Conservation (phyloP, 192 early-diverging fungal genomes). For the Podila epigama region DNA sequence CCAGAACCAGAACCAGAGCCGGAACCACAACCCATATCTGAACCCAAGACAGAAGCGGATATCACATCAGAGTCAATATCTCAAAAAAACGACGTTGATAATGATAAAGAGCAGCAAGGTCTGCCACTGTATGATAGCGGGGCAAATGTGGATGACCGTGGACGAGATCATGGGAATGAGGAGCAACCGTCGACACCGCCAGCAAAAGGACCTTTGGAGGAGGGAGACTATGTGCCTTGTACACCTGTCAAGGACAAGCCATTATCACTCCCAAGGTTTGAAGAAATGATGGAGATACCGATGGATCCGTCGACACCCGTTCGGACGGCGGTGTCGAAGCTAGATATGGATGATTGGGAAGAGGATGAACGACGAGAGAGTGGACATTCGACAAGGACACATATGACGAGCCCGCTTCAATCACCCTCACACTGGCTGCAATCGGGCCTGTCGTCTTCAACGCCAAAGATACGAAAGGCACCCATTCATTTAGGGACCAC, state of each 20-base stretch:
- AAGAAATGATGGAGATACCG: background rate
- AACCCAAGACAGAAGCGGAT: no score
- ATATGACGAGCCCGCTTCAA: background rate
- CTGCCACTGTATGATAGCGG: no score
- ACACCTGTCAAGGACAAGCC: background rate
- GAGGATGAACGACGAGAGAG: background rate
- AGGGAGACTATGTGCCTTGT: background rate
- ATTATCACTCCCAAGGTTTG: background rate
- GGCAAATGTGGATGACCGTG: no score
- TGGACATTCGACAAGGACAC: background rate
- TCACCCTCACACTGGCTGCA: background rate
- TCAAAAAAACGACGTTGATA: no score
- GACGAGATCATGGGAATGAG: no score
- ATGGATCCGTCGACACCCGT: background rate
- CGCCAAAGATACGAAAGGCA: background rate
- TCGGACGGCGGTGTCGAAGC: background rate
- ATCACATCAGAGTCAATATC: no score
- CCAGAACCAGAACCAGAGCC: no score
- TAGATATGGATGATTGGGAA: background rate
- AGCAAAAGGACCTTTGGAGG: no score
- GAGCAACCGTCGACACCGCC: no score
- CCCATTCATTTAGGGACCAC: background rate
- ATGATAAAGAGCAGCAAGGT: no score
- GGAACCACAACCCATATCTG: no score
- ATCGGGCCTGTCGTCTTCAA: background rate